phyloP scores from a whole-genome alignment of 225 moss, liverwort and hornwort genomes.

The Thuidium tamariscinum region DNA sequence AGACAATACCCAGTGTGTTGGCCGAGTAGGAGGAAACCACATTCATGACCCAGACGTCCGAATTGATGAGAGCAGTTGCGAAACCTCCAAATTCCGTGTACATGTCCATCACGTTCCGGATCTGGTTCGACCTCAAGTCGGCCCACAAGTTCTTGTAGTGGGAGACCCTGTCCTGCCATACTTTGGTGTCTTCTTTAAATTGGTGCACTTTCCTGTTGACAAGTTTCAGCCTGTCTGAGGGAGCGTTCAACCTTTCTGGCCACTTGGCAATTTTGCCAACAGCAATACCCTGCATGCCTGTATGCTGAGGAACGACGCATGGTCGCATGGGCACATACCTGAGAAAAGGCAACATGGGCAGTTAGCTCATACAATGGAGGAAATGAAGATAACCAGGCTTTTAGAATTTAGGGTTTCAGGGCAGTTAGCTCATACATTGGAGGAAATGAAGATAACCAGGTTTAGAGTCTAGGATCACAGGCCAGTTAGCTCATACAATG shows the following conservation, averaged over 20 bases:
- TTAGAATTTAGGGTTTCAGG: background rate
- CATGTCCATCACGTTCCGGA: slow-evolving; percentile 88
- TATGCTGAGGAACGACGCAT: slow-evolving; percentile 72
- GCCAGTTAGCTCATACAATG: background rate
- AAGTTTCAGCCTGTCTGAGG: slow-evolving; percentile 51
- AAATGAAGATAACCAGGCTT: background rate
- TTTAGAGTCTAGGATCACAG: no score
- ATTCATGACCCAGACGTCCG: slow-evolving; percentile 95
- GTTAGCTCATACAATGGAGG: background rate
- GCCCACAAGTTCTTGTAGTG: slow-evolving; percentile 81
- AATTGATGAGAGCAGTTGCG: slow-evolving; percentile 51
- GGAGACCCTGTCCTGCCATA: slow-evolving; percentile 60
- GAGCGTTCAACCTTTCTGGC: slow-evolving; percentile 56
- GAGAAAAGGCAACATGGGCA: background rate
- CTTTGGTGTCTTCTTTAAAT: slow-evolving; percentile 52
- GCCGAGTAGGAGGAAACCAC: slow-evolving; percentile 91
- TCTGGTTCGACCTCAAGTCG: slow-evolving; percentile 51
- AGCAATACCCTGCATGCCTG: slow-evolving; percentile 33
- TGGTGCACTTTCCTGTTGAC: slow-evolving; percentile 31
- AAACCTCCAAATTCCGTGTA: slow-evolving; percentile 76
- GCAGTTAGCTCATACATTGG: no score
- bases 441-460: no score
- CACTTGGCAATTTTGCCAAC: slow-evolving; percentile 63
- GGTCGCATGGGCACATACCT: slow-evolving; percentile 97
- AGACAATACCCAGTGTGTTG: slow-evolving; percentile 72